phyloP scores from a whole-genome alignment of 176 grass and related monocot species.

The Microstegium vimineum region DNA sequence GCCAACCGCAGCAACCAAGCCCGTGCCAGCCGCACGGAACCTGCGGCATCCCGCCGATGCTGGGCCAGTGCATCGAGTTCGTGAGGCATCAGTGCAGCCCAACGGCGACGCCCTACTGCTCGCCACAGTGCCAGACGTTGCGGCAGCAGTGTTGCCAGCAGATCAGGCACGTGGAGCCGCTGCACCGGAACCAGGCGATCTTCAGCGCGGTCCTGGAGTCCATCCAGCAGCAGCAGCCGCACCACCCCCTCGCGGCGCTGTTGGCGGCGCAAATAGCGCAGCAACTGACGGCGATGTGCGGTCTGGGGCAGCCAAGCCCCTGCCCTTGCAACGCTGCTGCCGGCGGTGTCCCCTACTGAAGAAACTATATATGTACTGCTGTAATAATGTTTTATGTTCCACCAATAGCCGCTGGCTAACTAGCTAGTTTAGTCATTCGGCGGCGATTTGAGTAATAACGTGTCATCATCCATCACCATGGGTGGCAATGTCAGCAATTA shows the following conservation, averaged over 20 bases:
- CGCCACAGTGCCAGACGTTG: background rate
- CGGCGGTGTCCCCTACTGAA: background rate
- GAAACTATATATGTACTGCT: no score
- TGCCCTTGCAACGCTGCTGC: background rate
- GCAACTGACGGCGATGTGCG: background rate
- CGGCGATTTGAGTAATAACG: background rate
- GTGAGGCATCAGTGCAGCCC: slow-evolving; percentile 22
- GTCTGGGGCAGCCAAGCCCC: background rate
- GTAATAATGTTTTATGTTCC: background rate
- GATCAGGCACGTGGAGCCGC: slow-evolving; percentile 9
- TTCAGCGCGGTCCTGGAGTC: background rate
- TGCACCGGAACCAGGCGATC: background rate
- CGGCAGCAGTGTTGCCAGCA: slow-evolving; percentile 6
- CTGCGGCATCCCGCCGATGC: background rate
- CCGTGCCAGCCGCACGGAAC: background rate
- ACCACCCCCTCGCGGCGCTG: background rate
- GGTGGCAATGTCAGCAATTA: background rate
- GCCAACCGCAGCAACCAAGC: background rate
- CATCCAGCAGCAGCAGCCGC: background rate
- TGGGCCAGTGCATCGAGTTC: background rate
- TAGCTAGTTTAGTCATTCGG: background rate
- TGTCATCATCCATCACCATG: background rate
- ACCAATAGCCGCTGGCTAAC: background rate
- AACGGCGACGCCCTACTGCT: background rate
- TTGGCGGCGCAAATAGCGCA: background rate